Conservation (phyloP, 345 rosid genomes). For the Salix koriyanagi region DNA sequence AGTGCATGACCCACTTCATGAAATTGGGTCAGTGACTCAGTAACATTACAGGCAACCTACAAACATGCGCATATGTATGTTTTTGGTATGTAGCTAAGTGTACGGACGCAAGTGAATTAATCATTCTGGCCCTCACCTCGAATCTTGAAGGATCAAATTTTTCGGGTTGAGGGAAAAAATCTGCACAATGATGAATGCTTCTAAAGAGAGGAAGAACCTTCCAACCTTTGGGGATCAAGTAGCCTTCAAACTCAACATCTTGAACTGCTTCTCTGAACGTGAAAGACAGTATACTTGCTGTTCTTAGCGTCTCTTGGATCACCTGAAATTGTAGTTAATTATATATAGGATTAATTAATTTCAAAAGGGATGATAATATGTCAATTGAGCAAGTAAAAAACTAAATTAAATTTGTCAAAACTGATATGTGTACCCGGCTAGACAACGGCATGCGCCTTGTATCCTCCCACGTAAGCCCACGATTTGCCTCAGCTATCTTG, state of each 20-base stretch:
- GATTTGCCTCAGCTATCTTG: constrained; percentile 43
- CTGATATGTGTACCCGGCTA: constrained; percentile 44
- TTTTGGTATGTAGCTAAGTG: background rate
- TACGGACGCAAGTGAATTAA: background rate
- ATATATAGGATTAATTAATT: background rate
- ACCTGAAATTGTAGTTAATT: constrained; percentile 38
- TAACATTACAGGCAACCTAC: background rate
- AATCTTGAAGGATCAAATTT: constrained; percentile 87
- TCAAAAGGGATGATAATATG: background rate
- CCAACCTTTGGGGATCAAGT: constrained; percentile 89
- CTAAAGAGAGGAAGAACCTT: constrained; percentile 94
- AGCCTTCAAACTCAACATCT: constrained; percentile 80
- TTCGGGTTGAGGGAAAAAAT: constrained; percentile 67
- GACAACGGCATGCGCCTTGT: constrained; percentile 84
- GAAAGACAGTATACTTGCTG: constrained; percentile 81
- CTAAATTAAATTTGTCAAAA: background rate
- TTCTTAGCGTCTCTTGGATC: constrained; percentile 91
- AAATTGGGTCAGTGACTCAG: background rate
- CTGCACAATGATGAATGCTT: constrained; percentile 69
- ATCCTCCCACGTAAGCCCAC: constrained; percentile 82
- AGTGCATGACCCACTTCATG: constrained; percentile 21
- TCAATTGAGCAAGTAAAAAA: background rate
- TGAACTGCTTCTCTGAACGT: constrained; percentile 89
- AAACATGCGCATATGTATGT: background rate
- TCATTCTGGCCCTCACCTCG: constrained; percentile 38